phyloP scores from a whole-genome alignment of 2,329 filamentous ascomycete species.

The Penicillium vulpinum region DNA sequence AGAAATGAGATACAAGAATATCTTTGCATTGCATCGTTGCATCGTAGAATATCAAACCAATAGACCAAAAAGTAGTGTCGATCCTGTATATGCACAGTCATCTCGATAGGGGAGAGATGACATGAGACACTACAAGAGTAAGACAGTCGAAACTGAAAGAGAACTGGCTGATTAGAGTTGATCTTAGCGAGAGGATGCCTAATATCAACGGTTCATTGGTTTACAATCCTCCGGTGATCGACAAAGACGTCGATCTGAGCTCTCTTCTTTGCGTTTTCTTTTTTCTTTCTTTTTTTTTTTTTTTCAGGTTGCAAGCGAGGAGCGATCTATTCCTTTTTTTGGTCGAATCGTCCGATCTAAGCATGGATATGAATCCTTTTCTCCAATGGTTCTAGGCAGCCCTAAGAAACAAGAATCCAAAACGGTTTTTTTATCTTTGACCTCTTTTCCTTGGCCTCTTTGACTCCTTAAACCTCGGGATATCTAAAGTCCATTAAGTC shows the following conservation, averaged over 20 bases:
- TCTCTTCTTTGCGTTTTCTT: conserved; percentile 9
- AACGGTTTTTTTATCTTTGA: too few relatives aligned
- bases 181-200: conserved; percentile 23
- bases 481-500: too few relatives aligned
- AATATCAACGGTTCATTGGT: conserved; percentile 32
- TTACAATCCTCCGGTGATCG: conserved; percentile 35
- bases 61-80: conserved; percentile 10
- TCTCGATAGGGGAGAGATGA: background rate
- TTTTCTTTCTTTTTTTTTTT: background rate
- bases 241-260: conserved; percentile 34
- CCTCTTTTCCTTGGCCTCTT: too few relatives aligned
- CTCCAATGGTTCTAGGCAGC: background rate
- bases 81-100: background rate
- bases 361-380: conserved; percentile 14
- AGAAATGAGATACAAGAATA: background rate
- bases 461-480: background rate
- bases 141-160: background rate
- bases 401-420: background rate
- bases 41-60: conserved; percentile 35
- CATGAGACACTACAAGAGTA: background rate
- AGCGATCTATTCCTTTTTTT: conserved; percentile 2
- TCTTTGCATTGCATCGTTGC: background rate
- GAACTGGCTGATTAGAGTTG: conserved; percentile 22
- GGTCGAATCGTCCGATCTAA: conserved; percentile 16
- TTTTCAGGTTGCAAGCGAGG: conserved; percentile 11